These are phyloP conservation scores for Colletotrichum eremochloae DNA, from an alignment of 2,329 filamentous ascomycete species.

Conservation along the genomic window DNA sequence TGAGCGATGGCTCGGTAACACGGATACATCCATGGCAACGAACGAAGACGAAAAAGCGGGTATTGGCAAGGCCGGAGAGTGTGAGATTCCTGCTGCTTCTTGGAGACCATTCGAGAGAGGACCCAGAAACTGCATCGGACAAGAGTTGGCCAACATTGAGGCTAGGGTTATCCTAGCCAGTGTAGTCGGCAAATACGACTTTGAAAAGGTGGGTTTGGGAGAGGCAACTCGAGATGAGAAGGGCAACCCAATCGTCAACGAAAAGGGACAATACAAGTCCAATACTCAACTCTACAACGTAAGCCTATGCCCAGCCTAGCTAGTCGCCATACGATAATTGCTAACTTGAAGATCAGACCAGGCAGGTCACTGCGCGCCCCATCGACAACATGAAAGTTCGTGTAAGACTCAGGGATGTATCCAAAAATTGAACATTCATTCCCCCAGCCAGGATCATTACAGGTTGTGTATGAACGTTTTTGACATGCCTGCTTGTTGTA, in stretches of 20 bases:
- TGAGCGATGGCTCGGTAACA: constrained; percentile 55
- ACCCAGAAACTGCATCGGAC: constrained; percentile 66
- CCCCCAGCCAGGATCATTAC: not conserved
- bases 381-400: constrained; percentile 39
- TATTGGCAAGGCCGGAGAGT: constrained; percentile 13
- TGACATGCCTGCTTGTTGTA: not conserved
- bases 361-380: constrained; percentile 42
- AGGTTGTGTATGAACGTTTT: not conserved
- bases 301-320: not conserved
- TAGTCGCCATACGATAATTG: not conserved
- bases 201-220: constrained; percentile 42
- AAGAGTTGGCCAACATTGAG: constrained; percentile 68
- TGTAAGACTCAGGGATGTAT: constrained; percentile 19
- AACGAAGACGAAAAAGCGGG: constrained; percentile 38
- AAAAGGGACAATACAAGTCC: constrained; percentile 39
- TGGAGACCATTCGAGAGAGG: constrained; percentile 69
- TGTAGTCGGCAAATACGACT: constrained; percentile 42
- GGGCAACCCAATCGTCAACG: constrained; percentile 36
- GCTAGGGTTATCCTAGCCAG: constrained; percentile 60
- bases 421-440: not conserved
- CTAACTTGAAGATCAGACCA: constrained; percentile 25
- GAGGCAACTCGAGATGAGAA: constrained; percentile 38
- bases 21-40: constrained; percentile 45
- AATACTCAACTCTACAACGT: constrained; percentile 42
- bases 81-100: constrained; percentile 51